These are phyloP conservation scores for Suhomyces sp. DNA, from an alignment of 805 yeast genomes.

Conservation along the genomic window DNA sequence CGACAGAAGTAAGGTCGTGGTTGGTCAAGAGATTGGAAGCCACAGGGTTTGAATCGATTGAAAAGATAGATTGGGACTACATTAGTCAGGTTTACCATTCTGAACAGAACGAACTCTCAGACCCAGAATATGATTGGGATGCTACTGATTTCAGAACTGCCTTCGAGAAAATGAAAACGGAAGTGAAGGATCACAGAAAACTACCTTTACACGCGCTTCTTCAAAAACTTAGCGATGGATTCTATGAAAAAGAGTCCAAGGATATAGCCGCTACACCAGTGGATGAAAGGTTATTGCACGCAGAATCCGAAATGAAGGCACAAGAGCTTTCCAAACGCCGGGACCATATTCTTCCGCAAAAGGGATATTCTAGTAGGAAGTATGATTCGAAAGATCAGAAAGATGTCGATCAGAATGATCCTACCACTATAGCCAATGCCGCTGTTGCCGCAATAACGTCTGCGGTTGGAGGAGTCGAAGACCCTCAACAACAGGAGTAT, in stretches of 20 bases:
- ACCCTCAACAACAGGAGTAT: slow-evolving; percentile 34
- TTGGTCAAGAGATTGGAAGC: slow-evolving; percentile 31
- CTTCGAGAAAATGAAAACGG: slow-evolving; percentile 57
- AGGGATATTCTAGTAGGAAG: background rate
- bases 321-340: background rate
- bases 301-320: background rate
- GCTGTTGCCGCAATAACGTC: slow-evolving; percentile 39
- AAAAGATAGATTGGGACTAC: slow-evolving; percentile 37
- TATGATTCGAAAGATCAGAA: background rate
- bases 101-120: slow-evolving; percentile 20
- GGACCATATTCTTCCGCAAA: background rate
- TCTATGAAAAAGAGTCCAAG: slow-evolving; percentile 4
- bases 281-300: slow-evolving; percentile 1
- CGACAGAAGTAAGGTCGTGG: slow-evolving; percentile 36
- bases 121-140: slow-evolving; percentile 43
- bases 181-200: slow-evolving; percentile 44
- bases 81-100: slow-evolving; percentile 28
- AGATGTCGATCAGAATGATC: slow-evolving; percentile 17
- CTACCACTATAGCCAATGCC: slow-evolving; percentile 36
- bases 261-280: background rate
- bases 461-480: slow-evolving; percentile 25
- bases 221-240: slow-evolving; percentile 1
- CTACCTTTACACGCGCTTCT: slow-evolving; percentile 4
- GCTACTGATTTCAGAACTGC: slow-evolving; percentile 61
- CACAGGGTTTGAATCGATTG: slow-evolving; percentile 22